A percentile compares a stretch with the other conserved stretches of the same genome.
phyloP scores from a whole-genome alignment of 2,329 filamentous ascomycete genomes.

The Lasiodiplodia hormozganensis region DNA sequence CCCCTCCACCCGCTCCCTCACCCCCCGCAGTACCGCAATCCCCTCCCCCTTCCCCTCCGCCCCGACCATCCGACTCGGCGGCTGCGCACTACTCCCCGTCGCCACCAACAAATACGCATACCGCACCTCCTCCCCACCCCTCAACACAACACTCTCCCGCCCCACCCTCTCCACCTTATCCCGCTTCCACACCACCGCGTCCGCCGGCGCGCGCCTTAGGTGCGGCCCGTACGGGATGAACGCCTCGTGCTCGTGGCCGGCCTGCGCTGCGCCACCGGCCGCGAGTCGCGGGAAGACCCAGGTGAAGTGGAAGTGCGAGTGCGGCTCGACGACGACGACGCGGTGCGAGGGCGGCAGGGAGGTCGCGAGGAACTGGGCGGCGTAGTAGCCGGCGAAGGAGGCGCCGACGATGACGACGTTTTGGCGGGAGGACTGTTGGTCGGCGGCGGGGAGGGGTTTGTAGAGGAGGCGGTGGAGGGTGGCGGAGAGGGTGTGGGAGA shows the following conservation, averaged over 20 bases:
- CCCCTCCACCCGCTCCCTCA: background rate
- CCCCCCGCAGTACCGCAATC: constrained; percentile 55
- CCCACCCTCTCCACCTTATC: constrained; percentile 52
- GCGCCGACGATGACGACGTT: constrained; percentile 65
- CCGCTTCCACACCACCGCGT: constrained; percentile 50
- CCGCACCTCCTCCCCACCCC: background rate
- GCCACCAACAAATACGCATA: background rate
- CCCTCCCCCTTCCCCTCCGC: constrained; percentile 53
- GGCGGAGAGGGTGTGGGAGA: constrained; percentile 27
- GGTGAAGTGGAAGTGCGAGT: constrained; percentile 67
- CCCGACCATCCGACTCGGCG: constrained; percentile 30
- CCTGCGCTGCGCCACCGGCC: constrained; percentile 53
- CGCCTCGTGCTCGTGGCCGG: constrained; percentile 63
- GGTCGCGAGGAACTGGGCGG: constrained; percentile 56
- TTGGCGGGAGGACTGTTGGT: constrained; percentile 34
- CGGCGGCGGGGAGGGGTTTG: background rate
- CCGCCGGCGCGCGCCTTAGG: constrained; percentile 45
- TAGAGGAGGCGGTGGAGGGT: constrained; percentile 29
- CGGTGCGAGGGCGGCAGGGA: constrained; percentile 60
- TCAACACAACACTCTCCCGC: constrained; percentile 46
- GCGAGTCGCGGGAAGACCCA: constrained; percentile 67
- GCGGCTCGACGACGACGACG: constrained; percentile 65
- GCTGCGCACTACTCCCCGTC: background rate
- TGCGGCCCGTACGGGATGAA: constrained; percentile 65
- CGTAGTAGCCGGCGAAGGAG: constrained; percentile 63